Base-by-base conservation (phyloP, 768 basidiomycete genomes). In the Fomitopsis pulvina region DNA sequence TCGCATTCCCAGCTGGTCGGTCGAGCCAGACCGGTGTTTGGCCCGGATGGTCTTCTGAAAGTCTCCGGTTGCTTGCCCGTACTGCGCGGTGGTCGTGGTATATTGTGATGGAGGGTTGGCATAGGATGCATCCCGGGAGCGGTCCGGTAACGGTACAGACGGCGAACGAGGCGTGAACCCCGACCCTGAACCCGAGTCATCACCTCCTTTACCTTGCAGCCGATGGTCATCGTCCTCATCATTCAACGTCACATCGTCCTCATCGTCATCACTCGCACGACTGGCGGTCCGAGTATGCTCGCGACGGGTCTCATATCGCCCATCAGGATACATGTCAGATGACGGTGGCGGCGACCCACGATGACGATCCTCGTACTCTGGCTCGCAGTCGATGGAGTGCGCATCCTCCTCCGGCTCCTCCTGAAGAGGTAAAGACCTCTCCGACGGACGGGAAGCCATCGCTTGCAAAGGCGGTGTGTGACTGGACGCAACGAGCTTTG, bases 331-430 rank as follows among this genome's bases (percentile, higher is more conserved):
- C 41, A 79, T 62, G 62, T 82, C 79, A 11, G 78, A 75, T 8
- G 79, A 76, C 3, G 79, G 76, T 8, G 75, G 73, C 5, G 78
- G 77, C 2, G 78, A 78, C 38, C 67, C 61, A 12, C 51, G 63
- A 51, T 64, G 70, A 2, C 57, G 57, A 20, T 70, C 64, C 18
- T 69, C 60, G 41, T 63, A 65, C 44, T 68, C 66, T 37, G 62
- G 46, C 50, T 61, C 57, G 22, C 58, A 51, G 24, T 57, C 48
- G 38, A 55, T 53, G 42, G 45, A 55, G 48, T 61, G 63, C 16
- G 72, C 66, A 54, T 86, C 83, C 56, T 87, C 85, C 57, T 87
- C 85, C 25, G 75, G 74, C 53, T 87, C 85, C 61, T 88, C 86
- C 63, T 89, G 86, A 2, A 87, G 76, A 18, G 86, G 86, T 22